Conservation (phyloP, 176 grass and related monocot genomes). For the Hsuehochloa calcarea region DNA sequence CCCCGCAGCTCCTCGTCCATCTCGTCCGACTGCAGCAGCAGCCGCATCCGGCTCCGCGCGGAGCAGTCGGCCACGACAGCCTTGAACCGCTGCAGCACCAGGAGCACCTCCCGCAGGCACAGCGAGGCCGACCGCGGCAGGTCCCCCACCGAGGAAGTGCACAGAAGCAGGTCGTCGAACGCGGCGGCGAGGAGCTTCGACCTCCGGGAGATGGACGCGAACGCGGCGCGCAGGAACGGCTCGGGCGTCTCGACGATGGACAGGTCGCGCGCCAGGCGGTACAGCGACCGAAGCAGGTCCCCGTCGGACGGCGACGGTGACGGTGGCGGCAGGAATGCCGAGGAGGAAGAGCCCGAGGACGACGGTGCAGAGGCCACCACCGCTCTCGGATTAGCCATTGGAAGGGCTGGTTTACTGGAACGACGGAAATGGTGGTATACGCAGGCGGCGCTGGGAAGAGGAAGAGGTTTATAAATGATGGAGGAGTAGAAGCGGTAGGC, state of each 20-base stretch:
- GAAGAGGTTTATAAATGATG: constrained; percentile 31
- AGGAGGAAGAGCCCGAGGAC: constrained; percentile 22
- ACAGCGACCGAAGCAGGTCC: constrained; percentile 68
- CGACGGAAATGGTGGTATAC: constrained; percentile 14
- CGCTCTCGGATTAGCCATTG: constrained; percentile 19
- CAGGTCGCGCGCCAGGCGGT: constrained; percentile 61
- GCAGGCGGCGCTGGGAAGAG: not conserved
- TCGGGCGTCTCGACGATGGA: constrained; percentile 37
- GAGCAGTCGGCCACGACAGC: constrained; percentile 52
- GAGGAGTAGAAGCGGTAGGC: not conserved
- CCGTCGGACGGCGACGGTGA: constrained; percentile 56
- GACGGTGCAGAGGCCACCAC: constrained; percentile 32
- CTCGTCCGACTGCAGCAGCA: constrained; percentile 66
- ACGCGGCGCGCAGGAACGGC: constrained; percentile 42
- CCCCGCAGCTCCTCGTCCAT: constrained; percentile 55
- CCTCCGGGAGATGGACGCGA: constrained; percentile 52
- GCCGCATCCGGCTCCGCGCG: constrained; percentile 64
- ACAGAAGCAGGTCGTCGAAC: constrained; percentile 69
- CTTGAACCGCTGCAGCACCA: constrained; percentile 86
- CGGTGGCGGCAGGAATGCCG: constrained; percentile 27
- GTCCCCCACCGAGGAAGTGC: not conserved
- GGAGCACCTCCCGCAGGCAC: constrained; percentile 79
- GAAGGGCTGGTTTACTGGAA: not conserved
- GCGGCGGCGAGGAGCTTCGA: constrained; percentile 60
- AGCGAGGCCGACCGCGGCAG: constrained; percentile 69